Evolutionary conservation across 1,284 basidiomycete species (phyloP), one percentile per base, ranked within the genome.

Genomic region (Trametes pubescens): DNA sequence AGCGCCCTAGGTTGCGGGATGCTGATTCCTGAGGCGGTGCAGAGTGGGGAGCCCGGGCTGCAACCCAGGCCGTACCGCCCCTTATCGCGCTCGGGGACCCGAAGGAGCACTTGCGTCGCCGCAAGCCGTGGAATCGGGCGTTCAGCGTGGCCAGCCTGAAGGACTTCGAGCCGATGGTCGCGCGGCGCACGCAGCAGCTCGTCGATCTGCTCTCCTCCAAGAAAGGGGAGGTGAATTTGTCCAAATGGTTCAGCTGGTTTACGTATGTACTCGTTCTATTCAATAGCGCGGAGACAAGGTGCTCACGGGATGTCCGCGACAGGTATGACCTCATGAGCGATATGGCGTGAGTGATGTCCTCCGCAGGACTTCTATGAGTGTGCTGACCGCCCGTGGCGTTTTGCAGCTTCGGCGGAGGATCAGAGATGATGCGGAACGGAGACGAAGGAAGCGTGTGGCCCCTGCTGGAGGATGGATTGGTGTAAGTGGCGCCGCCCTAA

Each of bases 251-350:
- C 55, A 70, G 68, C 43, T 72, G 64, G 70, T 72, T 73, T 57
- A 64, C 74, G 72, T 75, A 61, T 47, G 74, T 71, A 10, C 22
- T 34, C 24, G 7, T 32, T 37, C 47, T 35, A 26, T 16, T 35
- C 32, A 44, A 4, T 37, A 10, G 44, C 55, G 57, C 48, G 56
- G 57, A 21, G 34, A 43, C 40, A 32, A 32, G 46, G 51, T 66
- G 60, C 64, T 68, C 48, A 68, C 57, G 48, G 46, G 53, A 24
- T 22, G 55, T 52, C 29, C 29, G 22, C 22, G 52, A 49, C 61
- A 61, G 65, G 29, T 69, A 67, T 54, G 74, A 75, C 63, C 72
- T 75, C 62, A 75, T 75, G 74, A 69, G 72, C 52, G 74, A 75
- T 61, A 70, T 74, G 69, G 73, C 70, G 74, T 75, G 60, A 68